phyloP scores from a whole-genome alignment of 2,329 filamentous ascomycete genomes.

The Talaromyces sp. region DNA sequence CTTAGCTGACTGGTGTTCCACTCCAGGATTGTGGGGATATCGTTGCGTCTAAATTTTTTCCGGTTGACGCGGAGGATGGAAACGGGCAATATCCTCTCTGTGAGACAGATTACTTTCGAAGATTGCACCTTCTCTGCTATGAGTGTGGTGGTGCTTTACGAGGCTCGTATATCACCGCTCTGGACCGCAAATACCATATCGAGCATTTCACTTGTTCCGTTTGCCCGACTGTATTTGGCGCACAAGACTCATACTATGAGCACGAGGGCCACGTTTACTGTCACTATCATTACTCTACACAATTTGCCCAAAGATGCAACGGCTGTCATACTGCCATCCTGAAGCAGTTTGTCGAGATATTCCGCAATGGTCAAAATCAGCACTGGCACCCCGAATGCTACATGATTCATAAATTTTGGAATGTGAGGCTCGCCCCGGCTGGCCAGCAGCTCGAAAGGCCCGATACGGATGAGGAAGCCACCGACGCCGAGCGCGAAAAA shows the following conservation, averaged over 20 bases:
- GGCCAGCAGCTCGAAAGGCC: conserved; percentile 46
- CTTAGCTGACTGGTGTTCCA: conserved; percentile 14
- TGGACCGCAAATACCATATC: conserved; percentile 97
- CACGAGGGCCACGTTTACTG: conserved; percentile 96
- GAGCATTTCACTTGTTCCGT: conserved; percentile 98
- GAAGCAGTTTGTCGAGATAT: conserved; percentile 99
- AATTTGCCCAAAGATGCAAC: conserved; percentile 92
- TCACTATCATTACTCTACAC: conserved; percentile 97
- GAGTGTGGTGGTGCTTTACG: conserved; percentile 88
- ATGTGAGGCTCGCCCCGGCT: conserved; percentile 72
- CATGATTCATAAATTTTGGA: conserved; percentile 99
- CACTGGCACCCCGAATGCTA: conserved; percentile 99
- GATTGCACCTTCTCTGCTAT: conserved; percentile 84
- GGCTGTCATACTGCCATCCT: conserved; percentile 95
- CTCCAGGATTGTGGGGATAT: conserved; percentile 89
- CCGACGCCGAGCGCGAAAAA: conserved; percentile 63
- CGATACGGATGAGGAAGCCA: conserved; percentile 51
- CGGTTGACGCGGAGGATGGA: conserved; percentile 83
- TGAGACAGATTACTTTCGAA: conserved; percentile 95
- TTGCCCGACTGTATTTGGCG: conserved; percentile 95
- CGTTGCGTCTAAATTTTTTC: conserved; percentile 98
- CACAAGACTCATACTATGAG: conserved; percentile 98
- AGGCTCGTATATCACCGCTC: conserved; percentile 94
- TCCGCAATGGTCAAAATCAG: conserved; percentile 94
- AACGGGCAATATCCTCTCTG: conserved; percentile 84